phyloP scores from a whole-genome alignment of 2,329 filamentous ascomycete genomes.

The Karstenula rhodostoma region DNA sequence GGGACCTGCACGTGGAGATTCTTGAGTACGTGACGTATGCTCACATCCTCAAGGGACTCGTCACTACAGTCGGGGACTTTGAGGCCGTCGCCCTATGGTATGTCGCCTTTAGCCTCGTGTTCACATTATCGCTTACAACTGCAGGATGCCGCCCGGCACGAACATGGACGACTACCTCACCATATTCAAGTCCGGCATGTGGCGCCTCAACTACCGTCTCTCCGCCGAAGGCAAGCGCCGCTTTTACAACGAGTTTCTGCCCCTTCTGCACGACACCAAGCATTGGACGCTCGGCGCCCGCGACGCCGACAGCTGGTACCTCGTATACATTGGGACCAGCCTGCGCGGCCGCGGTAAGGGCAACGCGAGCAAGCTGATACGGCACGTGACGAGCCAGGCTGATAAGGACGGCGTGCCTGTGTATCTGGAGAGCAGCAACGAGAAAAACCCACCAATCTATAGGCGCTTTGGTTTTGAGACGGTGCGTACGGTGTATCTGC shows the following conservation, averaged over 20 bases:
- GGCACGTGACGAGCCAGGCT: constrained; percentile 71
- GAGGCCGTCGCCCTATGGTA: constrained; percentile 83
- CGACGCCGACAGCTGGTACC: constrained; percentile 77
- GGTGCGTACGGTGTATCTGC: constrained; percentile 69
- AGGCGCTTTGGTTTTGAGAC: constrained; percentile 76
- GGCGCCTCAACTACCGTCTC: constrained; percentile 78
- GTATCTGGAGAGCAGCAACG: constrained; percentile 81
- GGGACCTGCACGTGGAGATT: constrained; percentile 78
- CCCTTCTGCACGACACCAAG: constrained; percentile 77
- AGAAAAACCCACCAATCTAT: constrained; percentile 75
- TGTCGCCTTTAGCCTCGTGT: constrained; percentile 40
- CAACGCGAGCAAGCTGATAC: constrained; percentile 74
- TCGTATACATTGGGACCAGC: constrained; percentile 83
- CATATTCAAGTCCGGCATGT: constrained; percentile 76
- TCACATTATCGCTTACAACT: constrained; percentile 17
- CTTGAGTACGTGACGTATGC: constrained; percentile 80
- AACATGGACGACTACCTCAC: constrained; percentile 78
- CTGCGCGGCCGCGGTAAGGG: constrained; percentile 74
- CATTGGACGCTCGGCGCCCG: constrained; percentile 71
- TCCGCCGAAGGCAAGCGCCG: constrained; percentile 74
- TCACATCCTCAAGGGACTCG: constrained; percentile 76
- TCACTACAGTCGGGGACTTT: constrained; percentile 78
- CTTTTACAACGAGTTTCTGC: constrained; percentile 80
- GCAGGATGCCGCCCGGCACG: constrained; percentile 77
- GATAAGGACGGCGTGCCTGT: constrained; percentile 72